A percentile compares a stretch with the other conserved stretches of the same genome.
Conservation (phyloP, 2,329 filamentous ascomycete genomes). For the Fusarium cicatricum region DNA sequence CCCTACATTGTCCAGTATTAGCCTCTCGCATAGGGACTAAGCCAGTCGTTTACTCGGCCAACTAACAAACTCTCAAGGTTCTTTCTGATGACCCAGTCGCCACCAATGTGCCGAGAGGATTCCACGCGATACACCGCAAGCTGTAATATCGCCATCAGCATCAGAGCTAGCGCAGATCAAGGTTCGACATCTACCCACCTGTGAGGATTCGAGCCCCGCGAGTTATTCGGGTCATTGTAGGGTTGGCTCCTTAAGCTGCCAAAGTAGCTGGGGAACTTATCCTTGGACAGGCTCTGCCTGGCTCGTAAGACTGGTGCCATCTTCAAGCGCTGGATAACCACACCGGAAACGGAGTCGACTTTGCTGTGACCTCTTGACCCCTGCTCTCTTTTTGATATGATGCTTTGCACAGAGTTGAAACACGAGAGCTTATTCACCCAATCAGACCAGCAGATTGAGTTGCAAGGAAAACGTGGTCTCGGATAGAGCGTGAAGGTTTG, state of each 20-base stretch:
- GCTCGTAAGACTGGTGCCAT: conserved; percentile 56
- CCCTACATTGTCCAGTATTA: conserved; percentile 54
- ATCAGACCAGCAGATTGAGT: background rate
- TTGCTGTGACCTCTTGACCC: background rate
- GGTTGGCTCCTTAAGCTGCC: conserved; percentile 72
- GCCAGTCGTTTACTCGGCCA: background rate
- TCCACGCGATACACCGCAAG: conserved; percentile 87
- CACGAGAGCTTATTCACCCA: background rate
- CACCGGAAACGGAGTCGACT: background rate
- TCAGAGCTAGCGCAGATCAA: background rate
- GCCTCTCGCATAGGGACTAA: background rate
- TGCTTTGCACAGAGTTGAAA: background rate
- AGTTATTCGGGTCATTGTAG: conserved; percentile 69
- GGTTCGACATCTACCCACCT: conserved; percentile 56
- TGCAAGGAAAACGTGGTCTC: background rate
- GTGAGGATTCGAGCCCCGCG: conserved; percentile 63
- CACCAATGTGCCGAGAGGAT: conserved; percentile 81
- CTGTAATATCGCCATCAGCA: conserved; percentile 51
- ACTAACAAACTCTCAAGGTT: conserved; percentile 75
- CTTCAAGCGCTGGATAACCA: conserved; percentile 1
- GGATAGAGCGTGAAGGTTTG: conserved; percentile 5
- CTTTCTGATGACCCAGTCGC: conserved; percentile 80
- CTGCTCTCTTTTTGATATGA: conserved; percentile 1
- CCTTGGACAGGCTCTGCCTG: conserved; percentile 69
- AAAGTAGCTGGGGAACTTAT: conserved; percentile 74